Percentiles rank a stretch among this genome's conserved stretches.
phyloP scores from a whole-genome alignment of 179 eudicot genomes.

The Kewa caespitosa region DNA sequence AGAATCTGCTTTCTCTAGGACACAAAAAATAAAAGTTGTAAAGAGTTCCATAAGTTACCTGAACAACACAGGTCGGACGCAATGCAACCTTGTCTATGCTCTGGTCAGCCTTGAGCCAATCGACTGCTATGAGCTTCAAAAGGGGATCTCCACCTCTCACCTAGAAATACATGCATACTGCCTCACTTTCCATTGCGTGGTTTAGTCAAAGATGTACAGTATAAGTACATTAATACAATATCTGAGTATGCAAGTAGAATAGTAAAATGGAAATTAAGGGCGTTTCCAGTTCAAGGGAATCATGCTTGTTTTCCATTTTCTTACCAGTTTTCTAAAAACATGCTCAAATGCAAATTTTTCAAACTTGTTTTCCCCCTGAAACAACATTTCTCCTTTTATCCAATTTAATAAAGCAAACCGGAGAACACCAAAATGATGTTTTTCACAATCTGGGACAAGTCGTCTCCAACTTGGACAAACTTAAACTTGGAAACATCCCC shows the following conservation, averaged over 20 bases:
- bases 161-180: conserved; percentile 35
- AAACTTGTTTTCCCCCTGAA: no score
- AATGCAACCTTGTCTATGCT: conserved; percentile 67
- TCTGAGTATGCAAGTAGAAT: background rate
- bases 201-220: background rate
- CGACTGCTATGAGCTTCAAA: conserved; percentile 88
- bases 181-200: background rate
- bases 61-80: conserved; percentile 79
- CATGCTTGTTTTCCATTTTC: no score
- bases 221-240: background rate
- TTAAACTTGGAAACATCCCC: no score
- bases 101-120: conserved; percentile 90
- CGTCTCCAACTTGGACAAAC: no score
- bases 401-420: no score
- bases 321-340: no score
- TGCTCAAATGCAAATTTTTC: no score
- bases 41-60: conserved; percentile 44
- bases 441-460: no score
- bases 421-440: no score
- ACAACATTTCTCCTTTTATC: no score
- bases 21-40: background rate
- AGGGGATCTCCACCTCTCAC: conserved; percentile 92
- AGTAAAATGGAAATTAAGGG: no score
- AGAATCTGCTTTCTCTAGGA: background rate
- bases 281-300: no score